Base-by-base conservation (phyloP, 2,329 filamentous ascomycete genomes). In the Diplodia corticola region DNA sequence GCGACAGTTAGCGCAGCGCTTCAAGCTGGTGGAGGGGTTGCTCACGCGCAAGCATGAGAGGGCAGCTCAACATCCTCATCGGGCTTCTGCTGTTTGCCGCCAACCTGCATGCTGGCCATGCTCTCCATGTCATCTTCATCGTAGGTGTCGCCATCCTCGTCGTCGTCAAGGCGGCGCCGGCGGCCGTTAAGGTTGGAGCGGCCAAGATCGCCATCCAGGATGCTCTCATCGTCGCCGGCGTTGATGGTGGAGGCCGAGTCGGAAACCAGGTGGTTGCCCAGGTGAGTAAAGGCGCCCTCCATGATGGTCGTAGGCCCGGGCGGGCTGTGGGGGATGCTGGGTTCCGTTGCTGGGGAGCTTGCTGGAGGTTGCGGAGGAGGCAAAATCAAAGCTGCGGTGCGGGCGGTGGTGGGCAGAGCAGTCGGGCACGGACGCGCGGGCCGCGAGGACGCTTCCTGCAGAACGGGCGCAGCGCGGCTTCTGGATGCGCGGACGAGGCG, bases 31-130 rank as follows among this genome's bases (percentile, higher is more conserved):
- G 30, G 40, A 68, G 49, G 70, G 65, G 65, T 15, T 22, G 69
- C 67, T 72, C 88, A 96, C 89, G 93, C 92, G 90, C 94, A 99
- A 71, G 96, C 95, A 82, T 99, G 95, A 69, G 91, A 83, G 28
- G 95, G 95, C 64, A 98, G 87, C 78, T 97, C 92, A 9, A 83
- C 78, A 74, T 93, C 93, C 75, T 96, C 92, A 71, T 96, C 91
- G 10, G 84, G 75, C 71, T 83, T 82, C 68, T 77, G 72, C 63
- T 79, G 75, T 70, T 81, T 81, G 55, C 89, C 91, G 70, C 92
- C 92, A 33, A 93, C 86, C 9, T 92, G 88, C 71, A 91, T 89
- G 76, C 93, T 97, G 50, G 91, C 90, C 75, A 96, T 82, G 73
- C 87, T 89, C 75, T 90, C 87, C 67, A 85, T 76, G 71, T 84